A percentile compares a stretch with the other conserved stretches of the same genome.
phyloP scores from a whole-genome alignment of 768 basidiomycete genomes.

The Rhodotorula toruloides region DNA sequence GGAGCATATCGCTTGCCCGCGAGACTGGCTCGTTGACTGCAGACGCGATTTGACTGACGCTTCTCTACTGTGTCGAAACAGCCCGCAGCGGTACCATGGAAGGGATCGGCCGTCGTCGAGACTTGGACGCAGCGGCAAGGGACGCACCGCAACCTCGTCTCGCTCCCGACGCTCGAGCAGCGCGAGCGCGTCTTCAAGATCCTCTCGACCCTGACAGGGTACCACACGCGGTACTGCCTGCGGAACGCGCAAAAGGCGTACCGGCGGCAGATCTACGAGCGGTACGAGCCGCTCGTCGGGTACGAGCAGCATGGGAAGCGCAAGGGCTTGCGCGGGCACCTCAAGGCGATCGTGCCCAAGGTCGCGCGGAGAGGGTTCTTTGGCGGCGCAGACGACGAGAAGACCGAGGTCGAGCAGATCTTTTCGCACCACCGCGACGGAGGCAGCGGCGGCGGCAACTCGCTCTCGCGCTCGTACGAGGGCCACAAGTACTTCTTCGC shows the following conservation, averaged over 20 bases:
- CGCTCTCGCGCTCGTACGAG: slow-evolving; percentile 46
- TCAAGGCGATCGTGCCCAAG: slow-evolving; percentile 38
- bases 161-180: slow-evolving; percentile 72
- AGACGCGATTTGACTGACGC: not conserved
- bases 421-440: slow-evolving; percentile 46
- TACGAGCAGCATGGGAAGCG: slow-evolving; percentile 55
- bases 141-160: slow-evolving; percentile 29
- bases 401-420: slow-evolving; percentile 39
- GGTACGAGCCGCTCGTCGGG: slow-evolving; percentile 78
- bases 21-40: not conserved
- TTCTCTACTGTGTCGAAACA: not conserved
- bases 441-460: slow-evolving; percentile 43
- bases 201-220: slow-evolving; percentile 76
- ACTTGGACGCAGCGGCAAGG: slow-evolving; percentile 37
- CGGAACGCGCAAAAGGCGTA: slow-evolving; percentile 79
- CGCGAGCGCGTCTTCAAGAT: slow-evolving; percentile 79
- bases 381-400: slow-evolving; percentile 21
- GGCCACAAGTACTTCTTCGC: slow-evolving; percentile 98
- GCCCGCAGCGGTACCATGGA: slow-evolving; percentile 27
- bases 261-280: slow-evolving; percentile 71
- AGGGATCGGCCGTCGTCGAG: slow-evolving; percentile 27
- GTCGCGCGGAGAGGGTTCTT: slow-evolving; percentile 27
- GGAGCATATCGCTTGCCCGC: not conserved
- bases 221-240: slow-evolving; percentile 65
- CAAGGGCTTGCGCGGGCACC: slow-evolving; percentile 41